Base-by-base conservation (phyloP, 345 rosid species). In the Euphorbia tirucalli region DNA sequence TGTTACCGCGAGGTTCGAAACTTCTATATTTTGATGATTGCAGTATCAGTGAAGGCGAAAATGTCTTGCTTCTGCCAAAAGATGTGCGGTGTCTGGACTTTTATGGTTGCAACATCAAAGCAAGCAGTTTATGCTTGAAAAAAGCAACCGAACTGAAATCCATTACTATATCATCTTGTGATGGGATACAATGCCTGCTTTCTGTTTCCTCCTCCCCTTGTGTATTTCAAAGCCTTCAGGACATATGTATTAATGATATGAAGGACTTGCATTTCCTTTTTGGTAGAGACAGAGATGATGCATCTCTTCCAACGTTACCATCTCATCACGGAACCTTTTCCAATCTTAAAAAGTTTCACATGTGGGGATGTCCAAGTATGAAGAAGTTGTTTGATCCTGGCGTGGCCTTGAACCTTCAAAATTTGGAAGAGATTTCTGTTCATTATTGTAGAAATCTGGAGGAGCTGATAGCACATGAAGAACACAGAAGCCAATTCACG, bases 391-490 rank as follows among this genome's bases (percentile, higher is more conserved):
- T 79, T 22, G 14, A 7, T 22, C 41, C 13, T 61, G 65, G 28
- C 15, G 8, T 71, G 66, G 55, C 66, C 55, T 56, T 25, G 0
- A 3, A 65, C 70, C 78, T 75, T 50, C 72, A 62, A 15, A 80
- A 71, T 57, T 31, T 80, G 48, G 74, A 73, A 61, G 64, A 25
- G 3, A 46, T 83, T 41, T 0, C 0, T 0, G 69, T 78, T 11
- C 0, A 0, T 0, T 0, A 4, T 14, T 75, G 82, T 64, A 0
- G 14, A 0, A 0, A 56, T 56, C 14, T 78, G 64, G 78, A 75
- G 69, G 79, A 73, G 71, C 74, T 82, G 75, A 65, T 77, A 18
- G 75, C 46, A 1, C 32, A 54, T 7, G 44, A 44, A 11, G 24
- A 35, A 16, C 58, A 66, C 22, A 39, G 73, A 44, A 54, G 43